Evolutionary conservation across 2,329 filamentous ascomycete species (phyloP), one percentile per base, ranked within the genome.

Genomic region (Fusarium sp.): DNA sequence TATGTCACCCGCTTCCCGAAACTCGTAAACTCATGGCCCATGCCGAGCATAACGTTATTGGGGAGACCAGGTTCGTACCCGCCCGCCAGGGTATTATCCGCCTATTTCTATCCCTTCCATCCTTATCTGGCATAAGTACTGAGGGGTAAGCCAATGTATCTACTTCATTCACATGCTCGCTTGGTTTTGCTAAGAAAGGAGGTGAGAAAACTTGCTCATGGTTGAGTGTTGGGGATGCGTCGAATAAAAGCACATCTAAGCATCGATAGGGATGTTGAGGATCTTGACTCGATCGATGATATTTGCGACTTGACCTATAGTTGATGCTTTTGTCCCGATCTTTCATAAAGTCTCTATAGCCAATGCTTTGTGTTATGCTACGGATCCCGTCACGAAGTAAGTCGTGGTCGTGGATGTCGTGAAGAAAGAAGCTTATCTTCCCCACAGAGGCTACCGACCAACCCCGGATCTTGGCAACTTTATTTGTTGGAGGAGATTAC

Each of bases 391-490:
- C 25, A 6, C 25, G 25, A 27, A 27, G 25, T 27, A 27, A 4
- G 25, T 27, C 25, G 25, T 27, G 25, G 25, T 27, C 25, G 25
- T 27, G 25, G 25, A 6, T 27, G 25, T 27, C 25, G 25, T 27
- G 25, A 27, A 27, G 16, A 25, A 50, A n/a, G 25, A 54, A 32
- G 48, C 48, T n/a, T 37, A 27, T n/a, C 48, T 64, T 64, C 61
- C 61, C 61, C 48, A 54, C 61, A 48, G 4, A n/a, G 8, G 27
- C 41, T 43, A 45, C 16, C 11, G 3, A 20, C 27, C n/a, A 41
- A 56, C 61, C 61, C 61, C 61, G 35, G 48, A 64, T 64, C 61
- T 64, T 64, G 61, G 61, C 61, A 41, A 54, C 20, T 8, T 32
- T 37, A 11, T 27, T 56, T 5, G 61, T 56, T 56, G 61, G 35